A percentile compares a stretch with the other conserved stretches of the same genome.
phyloP scores from a whole-genome alignment of 768 basidiomycete genomes.

The Termitomyces sp. region DNA sequence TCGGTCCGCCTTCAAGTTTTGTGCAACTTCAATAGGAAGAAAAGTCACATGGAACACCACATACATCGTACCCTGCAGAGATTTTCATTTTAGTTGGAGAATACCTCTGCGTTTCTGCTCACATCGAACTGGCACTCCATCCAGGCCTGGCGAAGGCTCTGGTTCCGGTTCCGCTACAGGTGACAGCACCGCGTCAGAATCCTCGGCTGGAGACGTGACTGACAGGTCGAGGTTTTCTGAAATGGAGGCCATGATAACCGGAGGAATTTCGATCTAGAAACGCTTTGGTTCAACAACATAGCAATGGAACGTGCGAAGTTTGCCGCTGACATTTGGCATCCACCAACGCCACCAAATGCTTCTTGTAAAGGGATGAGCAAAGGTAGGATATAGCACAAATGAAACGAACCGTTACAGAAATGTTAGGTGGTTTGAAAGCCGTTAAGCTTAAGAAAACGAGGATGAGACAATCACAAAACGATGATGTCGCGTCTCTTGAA shows the following conservation, averaged over 20 bases:
- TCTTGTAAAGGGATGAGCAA: not conserved
- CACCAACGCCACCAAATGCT: constrained; percentile 13
- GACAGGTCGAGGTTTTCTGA: constrained; percentile 38
- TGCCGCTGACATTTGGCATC: constrained; percentile 14
- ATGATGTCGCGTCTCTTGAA: constrained; percentile 12
- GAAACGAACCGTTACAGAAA: not conserved
- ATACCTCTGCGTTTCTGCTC: constrained; percentile 34
- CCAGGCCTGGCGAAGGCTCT: constrained; percentile 71
- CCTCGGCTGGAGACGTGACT: constrained; percentile 53
- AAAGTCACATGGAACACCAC: constrained; percentile 32
- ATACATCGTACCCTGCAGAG: constrained; percentile 79
- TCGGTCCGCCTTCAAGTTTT: constrained; percentile 63
- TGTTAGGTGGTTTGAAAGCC: not conserved
- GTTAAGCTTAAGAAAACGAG: not conserved
- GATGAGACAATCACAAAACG: constrained; percentile 1
- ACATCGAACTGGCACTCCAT: constrained; percentile 81
- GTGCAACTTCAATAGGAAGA: constrained; percentile 20
- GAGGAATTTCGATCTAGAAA: constrained; percentile 21
- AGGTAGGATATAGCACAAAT: not conserved
- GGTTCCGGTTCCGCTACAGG: constrained; percentile 48
- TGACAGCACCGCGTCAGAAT: constrained; percentile 56
- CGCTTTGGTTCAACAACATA: constrained; percentile 10
- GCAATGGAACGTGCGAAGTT: constrained; percentile 13
- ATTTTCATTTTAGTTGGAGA: constrained; percentile 13
- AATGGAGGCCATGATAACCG: constrained; percentile 26